Conservation (phyloP, 2,329 filamentous ascomycete genomes). For the Lanzia echinophila region DNA sequence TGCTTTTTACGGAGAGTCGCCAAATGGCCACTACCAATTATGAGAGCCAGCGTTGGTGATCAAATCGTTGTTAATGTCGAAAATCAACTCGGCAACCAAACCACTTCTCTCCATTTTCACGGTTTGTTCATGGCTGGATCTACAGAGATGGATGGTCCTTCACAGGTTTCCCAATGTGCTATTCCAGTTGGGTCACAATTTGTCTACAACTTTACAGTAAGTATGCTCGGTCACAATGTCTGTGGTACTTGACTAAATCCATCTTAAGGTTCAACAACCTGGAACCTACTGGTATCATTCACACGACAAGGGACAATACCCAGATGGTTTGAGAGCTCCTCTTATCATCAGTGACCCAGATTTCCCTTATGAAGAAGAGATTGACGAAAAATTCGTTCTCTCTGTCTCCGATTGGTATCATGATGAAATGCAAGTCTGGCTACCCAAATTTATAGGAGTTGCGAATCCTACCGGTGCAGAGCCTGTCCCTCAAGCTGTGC, state of each 20-base stretch:
- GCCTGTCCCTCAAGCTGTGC: constrained; percentile 57
- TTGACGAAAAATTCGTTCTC: constrained; percentile 49
- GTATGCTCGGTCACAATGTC: neutral
- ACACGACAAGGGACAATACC: constrained; percentile 47
- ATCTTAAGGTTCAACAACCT: constrained; percentile 47
- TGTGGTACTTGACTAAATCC: constrained; percentile 27
- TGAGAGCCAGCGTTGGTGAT: constrained; percentile 58
- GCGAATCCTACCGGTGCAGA: constrained; percentile 46
- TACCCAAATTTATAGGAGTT: constrained; percentile 38
- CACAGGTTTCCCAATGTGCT: constrained; percentile 58
- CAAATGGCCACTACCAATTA: constrained; percentile 67
- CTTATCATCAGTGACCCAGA: constrained; percentile 49
- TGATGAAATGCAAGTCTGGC: constrained; percentile 43
- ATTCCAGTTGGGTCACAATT: constrained; percentile 59
- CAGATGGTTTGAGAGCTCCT: constrained; percentile 50
- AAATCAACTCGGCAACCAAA: constrained; percentile 44
- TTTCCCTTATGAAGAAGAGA: constrained; percentile 40
- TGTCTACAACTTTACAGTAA: constrained; percentile 61
- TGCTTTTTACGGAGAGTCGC: too few species aligned
- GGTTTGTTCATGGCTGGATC: constrained; percentile 64
- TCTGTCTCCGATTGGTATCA: constrained; percentile 58
- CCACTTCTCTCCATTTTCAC: constrained; percentile 62
- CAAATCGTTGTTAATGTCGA: constrained; percentile 36
- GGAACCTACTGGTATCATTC: constrained; percentile 76
- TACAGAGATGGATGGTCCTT: constrained; percentile 62